Base-by-base conservation (phyloP, 1,139 yeast genomes). In the Geotrichum klebahnii region DNA sequence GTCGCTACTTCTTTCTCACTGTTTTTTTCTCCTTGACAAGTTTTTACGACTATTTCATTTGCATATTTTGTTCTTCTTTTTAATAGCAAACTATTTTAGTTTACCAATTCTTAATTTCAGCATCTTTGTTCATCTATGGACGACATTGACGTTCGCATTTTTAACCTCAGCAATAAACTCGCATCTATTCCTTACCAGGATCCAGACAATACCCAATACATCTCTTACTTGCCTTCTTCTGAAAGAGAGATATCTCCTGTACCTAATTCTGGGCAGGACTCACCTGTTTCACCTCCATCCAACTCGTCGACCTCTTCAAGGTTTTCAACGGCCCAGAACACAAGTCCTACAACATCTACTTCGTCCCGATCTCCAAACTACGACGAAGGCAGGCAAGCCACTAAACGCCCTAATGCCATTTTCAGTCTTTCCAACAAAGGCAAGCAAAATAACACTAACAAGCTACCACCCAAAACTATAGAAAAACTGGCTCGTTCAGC, bases 71-170 rank as follows among this genome's bases (percentile, higher is more conserved):
- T n/a, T n/a, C n/a, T 29, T 5, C 33, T 14, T 3, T 3, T 29
- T 29, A 29, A 12, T 12, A 14, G 14, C 33, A 14, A n/a, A 12
- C 14, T 3, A 14, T 14, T 5, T 5, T 29, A 14, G 2, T 29
- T 29, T 29, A 29, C 14, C 14, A 12, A 17, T 32, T 3, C 37
- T 33, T 14, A 17, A 16, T 33, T 33, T 20, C 9, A 3, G 14
- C 37, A 3, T n/a, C 9, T 33, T 26, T 12, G 12, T 14, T 38
- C 23, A 46, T 46, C 42, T 23, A 52, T 52, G 54, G 54, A 52
- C 23, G 52, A 52, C 29, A 45, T 52, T 36, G 54, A 52, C 44
- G 44, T 44, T 28, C 51, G 54, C 23, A 52, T 52, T 9, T 24
- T 36, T 26, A 45, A 49, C 28, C 38, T 52, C 36, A 41, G 54